Percentiles rank a stretch among this genome's conserved stretches.
These are phyloP conservation scores for Tricholoma sp. DNA, from an alignment of 768 basidiomycete species.

Conservation along the genomic window DNA sequence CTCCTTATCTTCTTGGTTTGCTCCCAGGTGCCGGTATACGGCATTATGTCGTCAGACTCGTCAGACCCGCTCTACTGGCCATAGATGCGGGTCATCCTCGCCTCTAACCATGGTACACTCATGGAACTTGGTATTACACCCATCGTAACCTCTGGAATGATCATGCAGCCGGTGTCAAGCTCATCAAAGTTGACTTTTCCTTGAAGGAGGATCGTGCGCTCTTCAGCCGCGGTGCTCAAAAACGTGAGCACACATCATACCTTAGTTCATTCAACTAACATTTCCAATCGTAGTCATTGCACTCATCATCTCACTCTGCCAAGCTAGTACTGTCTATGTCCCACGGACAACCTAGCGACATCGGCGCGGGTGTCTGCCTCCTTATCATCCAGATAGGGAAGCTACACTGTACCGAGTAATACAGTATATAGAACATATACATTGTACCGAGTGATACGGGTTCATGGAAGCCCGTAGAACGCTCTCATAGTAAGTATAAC, in stretches of 20 bases:
- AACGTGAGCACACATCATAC: slow-evolving; percentile 55
- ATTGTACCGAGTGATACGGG: too few species aligned
- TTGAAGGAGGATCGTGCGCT: slow-evolving; percentile 96
- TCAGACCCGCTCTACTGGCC: slow-evolving; percentile 99
- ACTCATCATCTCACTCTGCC: slow-evolving; percentile 92
- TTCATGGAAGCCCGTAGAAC: too few species aligned
- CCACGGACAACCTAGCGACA: slow-evolving; percentile 89
- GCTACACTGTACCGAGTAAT: too few species aligned
- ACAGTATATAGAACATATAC: too few species aligned
- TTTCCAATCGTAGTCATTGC: slow-evolving; percentile 70
- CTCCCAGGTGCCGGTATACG: slow-evolving; percentile 98
- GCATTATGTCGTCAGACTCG: slow-evolving; percentile 99
- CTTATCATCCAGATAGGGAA: slow-evolving; percentile 99
- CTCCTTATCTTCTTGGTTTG: slow-evolving; percentile 99
- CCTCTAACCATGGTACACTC: slow-evolving; percentile 95
- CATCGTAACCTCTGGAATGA: slow-evolving; percentile 98
- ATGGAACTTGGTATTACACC: slow-evolving; percentile 99
- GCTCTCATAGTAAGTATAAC: too few species aligned
- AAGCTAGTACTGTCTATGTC: slow-evolving; percentile 96
- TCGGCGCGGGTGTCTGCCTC: slow-evolving; percentile 96
- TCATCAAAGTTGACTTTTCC: slow-evolving; percentile 96
- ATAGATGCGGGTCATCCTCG: slow-evolving; percentile 99
- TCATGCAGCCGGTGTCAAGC: slow-evolving; percentile 99
- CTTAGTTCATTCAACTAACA: neutral
- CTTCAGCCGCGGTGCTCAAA: slow-evolving; percentile 95